A percentile compares a stretch with the other conserved stretches of the same genome.
Conservation (phyloP, 78 protist genomes). For the Bodo saltans region DNA sequence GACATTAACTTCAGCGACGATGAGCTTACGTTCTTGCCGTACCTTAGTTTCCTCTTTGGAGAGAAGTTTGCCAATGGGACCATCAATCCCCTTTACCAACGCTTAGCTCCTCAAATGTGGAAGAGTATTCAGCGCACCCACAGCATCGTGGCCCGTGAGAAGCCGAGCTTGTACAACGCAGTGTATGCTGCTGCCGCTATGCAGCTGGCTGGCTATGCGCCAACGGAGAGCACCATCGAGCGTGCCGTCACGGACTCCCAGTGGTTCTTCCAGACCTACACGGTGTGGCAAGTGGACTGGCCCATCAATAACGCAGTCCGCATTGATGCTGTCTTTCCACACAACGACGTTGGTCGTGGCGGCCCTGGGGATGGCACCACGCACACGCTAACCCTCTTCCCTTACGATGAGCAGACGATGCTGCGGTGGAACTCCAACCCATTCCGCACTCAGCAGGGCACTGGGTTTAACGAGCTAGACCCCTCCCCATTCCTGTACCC, state of each 20-base stretch:
- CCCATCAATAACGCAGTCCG: background rate
- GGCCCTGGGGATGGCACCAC: background rate
- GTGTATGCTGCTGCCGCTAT: background rate
- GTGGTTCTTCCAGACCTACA: background rate
- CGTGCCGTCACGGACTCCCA: background rate
- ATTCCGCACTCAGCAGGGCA: slow-evolving; percentile 3
- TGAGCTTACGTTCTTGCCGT: slow-evolving; percentile 22
- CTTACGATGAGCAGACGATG: background rate
- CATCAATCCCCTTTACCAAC: background rate
- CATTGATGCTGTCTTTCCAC: background rate
- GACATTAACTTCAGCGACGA: slow-evolving; percentile 26
- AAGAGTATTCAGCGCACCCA: background rate
- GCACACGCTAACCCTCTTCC: background rate
- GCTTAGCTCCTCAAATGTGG: background rate
- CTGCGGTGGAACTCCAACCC: background rate
- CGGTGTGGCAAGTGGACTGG: background rate
- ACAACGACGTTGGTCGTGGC: background rate
- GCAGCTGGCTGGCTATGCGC: background rate
- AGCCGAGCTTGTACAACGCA: background rate
- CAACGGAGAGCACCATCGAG: background rate
- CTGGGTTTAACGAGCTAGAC: background rate
- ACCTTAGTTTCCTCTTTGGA: background rate
- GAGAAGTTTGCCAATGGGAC: background rate
- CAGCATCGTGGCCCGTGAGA: background rate
- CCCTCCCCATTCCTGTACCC: background rate